Conservation (phyloP, 257 asterid species). For the Cordia subcordata region DNA sequence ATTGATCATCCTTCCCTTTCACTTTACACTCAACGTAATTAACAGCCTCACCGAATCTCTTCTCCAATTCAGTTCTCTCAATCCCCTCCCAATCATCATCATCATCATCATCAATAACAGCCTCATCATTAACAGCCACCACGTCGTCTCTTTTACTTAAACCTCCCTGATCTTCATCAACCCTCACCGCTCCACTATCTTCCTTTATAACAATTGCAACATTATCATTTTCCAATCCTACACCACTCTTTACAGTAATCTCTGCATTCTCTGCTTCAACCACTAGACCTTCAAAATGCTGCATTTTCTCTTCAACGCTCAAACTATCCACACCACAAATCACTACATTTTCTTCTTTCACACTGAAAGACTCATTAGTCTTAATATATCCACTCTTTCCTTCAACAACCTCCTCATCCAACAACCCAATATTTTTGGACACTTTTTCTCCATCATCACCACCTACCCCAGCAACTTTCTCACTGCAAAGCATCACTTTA, state of each 20-base stretch:
- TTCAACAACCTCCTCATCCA: constrained; percentile 17
- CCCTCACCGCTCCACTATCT: constrained; percentile 9
- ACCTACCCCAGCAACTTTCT: constrained; percentile 1
- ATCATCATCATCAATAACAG: constrained; percentile 15
- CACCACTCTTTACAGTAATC: constrained; percentile 2
- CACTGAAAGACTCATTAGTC: constrained; percentile 11
- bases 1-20: constrained; percentile 33
- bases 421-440: constrained; percentile 14
- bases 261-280: neutral
- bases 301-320: constrained; percentile 5
- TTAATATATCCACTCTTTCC: constrained; percentile 12
- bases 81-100: constrained; percentile 96
- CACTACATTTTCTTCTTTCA: constrained; percentile 7
- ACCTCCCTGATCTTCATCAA: constrained; percentile 10
- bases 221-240: constrained; percentile 12
- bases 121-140: constrained; percentile 13
- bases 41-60: constrained; percentile 66
- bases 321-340: constrained; percentile 3
- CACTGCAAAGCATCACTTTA: constrained; percentile 11
- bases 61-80: constrained; percentile 88
- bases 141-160: constrained; percentile 17
- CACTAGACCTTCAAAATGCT: no score
- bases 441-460: constrained; percentile 9
- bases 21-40: constrained; percentile 56
- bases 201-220: constrained; percentile 16